phyloP scores from a whole-genome alignment of 2,329 filamentous ascomycete genomes.

The Pseudocercospora pini-densiflorae region DNA sequence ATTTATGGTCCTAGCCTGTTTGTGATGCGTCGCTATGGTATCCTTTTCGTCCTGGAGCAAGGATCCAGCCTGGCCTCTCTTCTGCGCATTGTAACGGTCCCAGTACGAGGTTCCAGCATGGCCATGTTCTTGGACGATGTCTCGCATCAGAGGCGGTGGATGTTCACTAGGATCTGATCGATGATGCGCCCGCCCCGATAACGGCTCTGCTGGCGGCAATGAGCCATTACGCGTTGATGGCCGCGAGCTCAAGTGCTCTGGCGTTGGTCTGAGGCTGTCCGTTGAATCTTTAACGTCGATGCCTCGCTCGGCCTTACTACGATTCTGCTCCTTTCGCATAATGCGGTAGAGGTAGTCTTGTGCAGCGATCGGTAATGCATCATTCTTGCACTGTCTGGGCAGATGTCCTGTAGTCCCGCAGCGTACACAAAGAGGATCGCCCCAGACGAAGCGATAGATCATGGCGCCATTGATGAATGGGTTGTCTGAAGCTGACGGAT shows the following conservation, averaged over 20 bases:
- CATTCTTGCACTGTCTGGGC: slow-evolving; percentile 17
- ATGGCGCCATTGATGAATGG: slow-evolving; percentile 26
- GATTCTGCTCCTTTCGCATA: slow-evolving; percentile 21
- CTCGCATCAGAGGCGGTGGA: not conserved
- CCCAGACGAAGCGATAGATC: slow-evolving; percentile 27
- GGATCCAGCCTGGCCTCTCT: slow-evolving; percentile 5
- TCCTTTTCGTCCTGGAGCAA: not conserved
- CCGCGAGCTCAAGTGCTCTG: not conserved
- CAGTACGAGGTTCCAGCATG: slow-evolving; percentile 9
- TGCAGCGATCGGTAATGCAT: slow-evolving; percentile 16
- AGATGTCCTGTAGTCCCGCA: slow-evolving; percentile 29
- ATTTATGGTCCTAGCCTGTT: not conserved
- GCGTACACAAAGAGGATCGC: slow-evolving; percentile 28
- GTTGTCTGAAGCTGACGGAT: slow-evolving; percentile 21
- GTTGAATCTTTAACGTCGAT: slow-evolving; percentile 3
- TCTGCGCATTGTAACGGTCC: slow-evolving; percentile 15
- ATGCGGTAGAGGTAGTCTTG: slow-evolving; percentile 22
- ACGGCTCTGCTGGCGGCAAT: not conserved
- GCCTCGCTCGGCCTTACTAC: slow-evolving; percentile 22
- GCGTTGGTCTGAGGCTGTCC: slow-evolving; percentile 2
- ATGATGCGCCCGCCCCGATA: not conserved
- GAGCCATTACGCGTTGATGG: not conserved
- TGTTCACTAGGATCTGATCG: not conserved
- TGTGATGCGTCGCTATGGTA: not conserved
- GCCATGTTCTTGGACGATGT: not conserved